Conservation (phyloP, 768 basidiomycete genomes). For the Steccherinum ochraceum region DNA sequence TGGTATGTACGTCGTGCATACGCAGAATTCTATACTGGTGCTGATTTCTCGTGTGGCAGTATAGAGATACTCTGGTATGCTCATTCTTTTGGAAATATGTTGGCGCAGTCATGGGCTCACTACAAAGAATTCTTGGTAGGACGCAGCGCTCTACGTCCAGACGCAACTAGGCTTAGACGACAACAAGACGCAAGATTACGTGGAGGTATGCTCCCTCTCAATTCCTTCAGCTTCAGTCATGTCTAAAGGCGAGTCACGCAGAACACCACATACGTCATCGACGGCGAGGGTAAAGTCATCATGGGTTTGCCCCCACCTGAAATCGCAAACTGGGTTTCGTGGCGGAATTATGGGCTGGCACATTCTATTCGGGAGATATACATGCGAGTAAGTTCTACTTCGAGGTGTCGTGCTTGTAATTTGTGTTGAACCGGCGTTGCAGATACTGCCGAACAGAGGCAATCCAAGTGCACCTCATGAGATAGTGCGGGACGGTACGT, state of each 20-base stretch:
- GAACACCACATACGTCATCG: slow-evolving; percentile 36
- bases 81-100: too few relatives aligned
- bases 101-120: too few relatives aligned
- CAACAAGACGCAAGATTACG: slow-evolving; percentile 37
- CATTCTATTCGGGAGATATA: slow-evolving; percentile 31
- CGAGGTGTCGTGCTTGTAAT: too few relatives aligned
- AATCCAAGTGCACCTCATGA: too few relatives aligned
- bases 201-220: slow-evolving; percentile 29
- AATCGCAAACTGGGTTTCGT: slow-evolving; percentile 28
- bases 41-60: slow-evolving; percentile 20
- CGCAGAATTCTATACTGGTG: neutral
- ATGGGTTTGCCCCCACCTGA: slow-evolving; percentile 38
- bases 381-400: slow-evolving; percentile 25
- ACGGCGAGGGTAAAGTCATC: slow-evolving; percentile 33
- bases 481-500: too few relatives aligned
- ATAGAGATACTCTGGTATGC: slow-evolving; percentile 34
- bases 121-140: slow-evolving; percentile 28
- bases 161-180: slow-evolving; percentile 35
- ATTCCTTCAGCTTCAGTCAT: neutral
- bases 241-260: slow-evolving; percentile 11
- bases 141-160: slow-evolving; percentile 38
- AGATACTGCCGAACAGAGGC: slow-evolving; percentile 41
- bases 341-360: slow-evolving; percentile 37
- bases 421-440: neutral
- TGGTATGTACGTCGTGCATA: slow-evolving; percentile 17